Evolutionary conservation across 2,329 filamentous ascomycete species (phyloP), one percentile per base, ranked within the genome.

Genomic region (Sphaerostilbella broomeana): DNA sequence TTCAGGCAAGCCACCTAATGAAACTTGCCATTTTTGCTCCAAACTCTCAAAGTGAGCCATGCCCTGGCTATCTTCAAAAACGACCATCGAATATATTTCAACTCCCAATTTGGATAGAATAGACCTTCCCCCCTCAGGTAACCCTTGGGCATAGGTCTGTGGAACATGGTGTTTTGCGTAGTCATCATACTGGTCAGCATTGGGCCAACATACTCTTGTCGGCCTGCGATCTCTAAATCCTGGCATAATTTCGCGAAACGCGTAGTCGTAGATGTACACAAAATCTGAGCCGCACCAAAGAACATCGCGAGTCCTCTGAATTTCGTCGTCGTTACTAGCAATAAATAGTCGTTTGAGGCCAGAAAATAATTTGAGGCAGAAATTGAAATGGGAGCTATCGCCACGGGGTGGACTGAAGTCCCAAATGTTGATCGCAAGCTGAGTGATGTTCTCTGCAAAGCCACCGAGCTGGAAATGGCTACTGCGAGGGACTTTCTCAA

Each of bases 231-330:
- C 53, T n/a, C 52, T 53, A 0, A 52, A 17, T 0, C 52, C 55
- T 5, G 45, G 34, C 6, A 51, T 40, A 8, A 46, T 50, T 17
- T 59, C 57, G 2, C 49, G 45, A 4, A 55, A 53, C 25, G 57
- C 48, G 2, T 54, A 40, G 26, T 47, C 40, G 25, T 61, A 58
- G 2, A 42, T 48, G 10, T 59, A 53, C 4, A 54, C 44, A 3
- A 49, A 42, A 2, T 60, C 51, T 0, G 61, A 57, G 1, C 46
- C 54, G 15, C 56, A 59, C 63, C 63, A 67, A 9, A 62, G 19
- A 3, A 39, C 29, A 1, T 47, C 38, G 1, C 46, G 48, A 10
- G 12, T n/a, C n/a, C n/a, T 13, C 18, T 30, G n/a, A 10, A 4
- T 15, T n/a, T 22, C 26, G 3, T 9, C 2, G 3, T 18, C 1